These are phyloP conservation scores for Karstenula rhodostoma DNA, from an alignment of 2,329 filamentous ascomycete genomes.

Conservation along the genomic window DNA sequence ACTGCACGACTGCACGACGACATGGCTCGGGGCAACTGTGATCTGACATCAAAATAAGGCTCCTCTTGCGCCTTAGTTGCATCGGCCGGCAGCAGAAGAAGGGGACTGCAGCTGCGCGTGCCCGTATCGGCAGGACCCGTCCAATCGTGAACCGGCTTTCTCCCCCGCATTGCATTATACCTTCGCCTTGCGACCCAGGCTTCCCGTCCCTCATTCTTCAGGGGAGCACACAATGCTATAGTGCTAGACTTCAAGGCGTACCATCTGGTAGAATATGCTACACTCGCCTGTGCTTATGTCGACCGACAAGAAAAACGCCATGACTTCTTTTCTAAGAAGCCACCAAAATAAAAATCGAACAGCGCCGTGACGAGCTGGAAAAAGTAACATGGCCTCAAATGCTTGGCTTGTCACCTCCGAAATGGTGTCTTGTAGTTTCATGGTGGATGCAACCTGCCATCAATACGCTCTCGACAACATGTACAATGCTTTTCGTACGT, in stretches of 20 bases:
- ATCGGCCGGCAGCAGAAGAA: slow-evolving; percentile 6
- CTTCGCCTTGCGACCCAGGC: neutral
- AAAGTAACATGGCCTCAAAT: too few species aligned
- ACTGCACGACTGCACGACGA: too few species aligned
- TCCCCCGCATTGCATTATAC: slow-evolving; percentile 15
- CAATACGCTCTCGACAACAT: neutral
- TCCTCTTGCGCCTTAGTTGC: neutral
- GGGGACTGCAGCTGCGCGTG: slow-evolving; percentile 1
- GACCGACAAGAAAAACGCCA: too few species aligned
- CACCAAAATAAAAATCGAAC: too few species aligned
- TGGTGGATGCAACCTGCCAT: too few species aligned
- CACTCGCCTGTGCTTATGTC: too few species aligned
- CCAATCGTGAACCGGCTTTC: slow-evolving; percentile 13
- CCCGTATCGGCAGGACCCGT: slow-evolving; percentile 13
- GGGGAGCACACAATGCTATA: neutral
- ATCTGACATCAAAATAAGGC: neutral
- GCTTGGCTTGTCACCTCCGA: too few species aligned
- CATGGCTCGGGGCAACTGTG: neutral
- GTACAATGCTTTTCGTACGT: neutral
- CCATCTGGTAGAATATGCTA: too few species aligned
- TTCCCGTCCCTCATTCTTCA: neutral
- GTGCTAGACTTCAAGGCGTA: neutral
- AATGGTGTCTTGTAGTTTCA: too few species aligned
- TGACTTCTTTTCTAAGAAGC: too few species aligned
- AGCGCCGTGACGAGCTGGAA: too few species aligned